These are phyloP conservation scores for Tetrahymena borealis DNA, from an alignment of 73 alveolate species.

Conservation along the genomic window DNA sequence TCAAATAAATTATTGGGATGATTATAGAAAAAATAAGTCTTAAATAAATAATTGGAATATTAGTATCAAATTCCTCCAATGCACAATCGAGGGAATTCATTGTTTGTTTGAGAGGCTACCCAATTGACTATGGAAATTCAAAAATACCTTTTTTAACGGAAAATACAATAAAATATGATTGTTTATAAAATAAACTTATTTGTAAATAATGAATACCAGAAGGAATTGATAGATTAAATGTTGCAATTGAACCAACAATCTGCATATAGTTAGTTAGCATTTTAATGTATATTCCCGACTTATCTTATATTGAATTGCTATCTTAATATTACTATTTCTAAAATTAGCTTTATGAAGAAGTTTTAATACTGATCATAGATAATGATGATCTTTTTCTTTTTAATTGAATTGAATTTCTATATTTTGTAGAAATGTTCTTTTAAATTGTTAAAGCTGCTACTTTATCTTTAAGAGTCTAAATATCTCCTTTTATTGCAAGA, in stretches of 20 bases:
- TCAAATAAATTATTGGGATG: not conserved
- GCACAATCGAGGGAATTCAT: not conserved
- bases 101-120: not conserved
- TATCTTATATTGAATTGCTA: too few relatives aligned
- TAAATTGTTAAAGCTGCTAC: too few relatives aligned
- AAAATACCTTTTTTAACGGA: not conserved
- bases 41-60: not conserved
- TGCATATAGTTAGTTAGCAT: not conserved
- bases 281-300: not conserved
- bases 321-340: not conserved
- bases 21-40: not conserved
- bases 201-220: too few relatives aligned
- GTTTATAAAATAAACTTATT: not conserved
- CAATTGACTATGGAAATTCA: slow-evolving; percentile 15
- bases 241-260: slow-evolving; percentile 18
- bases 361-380: not conserved
- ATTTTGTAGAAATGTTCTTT: too few relatives aligned
- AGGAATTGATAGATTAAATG: slow-evolving; percentile 8
- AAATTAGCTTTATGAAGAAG: not conserved
- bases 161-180: not conserved
- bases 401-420: too few relatives aligned
- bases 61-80: not conserved
- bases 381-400: not conserved
- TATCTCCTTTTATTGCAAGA: not conserved
- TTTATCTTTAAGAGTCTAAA: not conserved